Base-by-base conservation (phyloP, 177 flowering plant species). In the Tripterygium wilfordii region DNA sequence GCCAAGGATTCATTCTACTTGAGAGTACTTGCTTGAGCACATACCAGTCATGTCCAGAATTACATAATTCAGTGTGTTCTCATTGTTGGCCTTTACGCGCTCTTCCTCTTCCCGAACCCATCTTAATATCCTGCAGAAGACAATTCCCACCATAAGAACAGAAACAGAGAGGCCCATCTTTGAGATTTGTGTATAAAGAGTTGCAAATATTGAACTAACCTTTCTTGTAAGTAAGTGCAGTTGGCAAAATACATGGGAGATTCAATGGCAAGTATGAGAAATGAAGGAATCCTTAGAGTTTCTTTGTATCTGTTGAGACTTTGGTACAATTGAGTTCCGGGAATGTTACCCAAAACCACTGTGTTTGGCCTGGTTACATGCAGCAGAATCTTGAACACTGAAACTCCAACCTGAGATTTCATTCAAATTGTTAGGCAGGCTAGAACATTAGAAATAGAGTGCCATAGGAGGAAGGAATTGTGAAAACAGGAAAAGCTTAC, bases 161-260 rank as follows among this genome's bases (percentile, higher is more conserved):
- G n/a, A n/a, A n/a, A n/a, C n/a, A n/a, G n/a, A n/a, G n/a, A n/a
- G n/a, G n/a, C n/a, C n/a, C n/a, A n/a, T n/a, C n/a, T n/a, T n/a
- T n/a, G n/a, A n/a, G n/a, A n/a, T n/a, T n/a, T n/a, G n/a, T n/a
- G n/a, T n/a, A n/a, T n/a, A n/a, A n/a, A 30, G 3, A 14, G 13
- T 8, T 41, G 4, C 17, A 19, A 48, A 15, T 40, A 16, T 10
- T 19, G 15, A 30, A 52, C 74, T 48, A 20, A 88, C 98, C 98
- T 83, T 69, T 92, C 98, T 70, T 86, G 95, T 1, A 92, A 56
- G 61, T 88, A 92, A 12, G 83, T 76, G 5, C 89, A 69, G 56
- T 88, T 92, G 8, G 96, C 88, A 30, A 92, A 92, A 73, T 87
- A 89, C 53, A 94, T 77, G 6, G 99, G 99, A 30, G 99, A 76